phyloP scores from a whole-genome alignment of 371 early-diverging fungal genomes.

The Apophysomyces trapeziformis region DNA sequence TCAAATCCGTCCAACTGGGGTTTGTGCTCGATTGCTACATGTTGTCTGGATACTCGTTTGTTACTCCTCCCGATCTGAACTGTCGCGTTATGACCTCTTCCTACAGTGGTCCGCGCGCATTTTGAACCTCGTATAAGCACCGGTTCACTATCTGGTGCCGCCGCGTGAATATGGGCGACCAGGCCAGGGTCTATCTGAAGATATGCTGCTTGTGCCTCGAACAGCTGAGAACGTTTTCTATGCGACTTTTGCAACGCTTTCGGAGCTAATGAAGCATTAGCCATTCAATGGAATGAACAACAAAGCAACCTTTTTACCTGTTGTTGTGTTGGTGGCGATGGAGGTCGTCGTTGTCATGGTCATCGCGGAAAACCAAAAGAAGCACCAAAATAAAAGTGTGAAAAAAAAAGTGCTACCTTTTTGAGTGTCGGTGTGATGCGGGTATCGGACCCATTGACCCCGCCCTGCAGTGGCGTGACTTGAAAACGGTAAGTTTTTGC shows the following conservation, averaged over 20 bases:
- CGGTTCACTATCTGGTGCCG: slow-evolving; percentile 20
- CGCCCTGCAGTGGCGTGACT: slow-evolving; percentile 4
- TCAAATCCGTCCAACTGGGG: slow-evolving; percentile 33
- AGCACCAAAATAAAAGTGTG: no score
- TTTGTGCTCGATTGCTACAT: slow-evolving; percentile 51
- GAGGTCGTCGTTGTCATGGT: background rate
- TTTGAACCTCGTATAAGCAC: slow-evolving; percentile 29
- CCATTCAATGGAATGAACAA: background rate
- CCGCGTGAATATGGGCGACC: slow-evolving; percentile 24
- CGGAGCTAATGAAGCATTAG: background rate
- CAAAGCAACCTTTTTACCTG: background rate
- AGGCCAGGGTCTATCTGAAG: slow-evolving; percentile 24
- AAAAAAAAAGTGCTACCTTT: slow-evolving; percentile 4
- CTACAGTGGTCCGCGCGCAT: slow-evolving; percentile 38
- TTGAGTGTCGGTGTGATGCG: background rate
- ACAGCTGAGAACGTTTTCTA: slow-evolving; percentile 11
- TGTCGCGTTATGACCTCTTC: slow-evolving; percentile 54
- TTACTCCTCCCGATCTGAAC: slow-evolving; percentile 52
- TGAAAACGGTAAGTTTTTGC: background rate
- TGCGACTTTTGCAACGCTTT: background rate
- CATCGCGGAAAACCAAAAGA: background rate
- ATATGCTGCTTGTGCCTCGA: slow-evolving; percentile 27
- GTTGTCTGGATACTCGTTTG: slow-evolving; percentile 52
- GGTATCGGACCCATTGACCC: background rate
- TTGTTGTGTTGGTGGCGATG: background rate